phyloP scores from a whole-genome alignment of 2,329 filamentous ascomycete species.

The Hortaea sp. region DNA sequence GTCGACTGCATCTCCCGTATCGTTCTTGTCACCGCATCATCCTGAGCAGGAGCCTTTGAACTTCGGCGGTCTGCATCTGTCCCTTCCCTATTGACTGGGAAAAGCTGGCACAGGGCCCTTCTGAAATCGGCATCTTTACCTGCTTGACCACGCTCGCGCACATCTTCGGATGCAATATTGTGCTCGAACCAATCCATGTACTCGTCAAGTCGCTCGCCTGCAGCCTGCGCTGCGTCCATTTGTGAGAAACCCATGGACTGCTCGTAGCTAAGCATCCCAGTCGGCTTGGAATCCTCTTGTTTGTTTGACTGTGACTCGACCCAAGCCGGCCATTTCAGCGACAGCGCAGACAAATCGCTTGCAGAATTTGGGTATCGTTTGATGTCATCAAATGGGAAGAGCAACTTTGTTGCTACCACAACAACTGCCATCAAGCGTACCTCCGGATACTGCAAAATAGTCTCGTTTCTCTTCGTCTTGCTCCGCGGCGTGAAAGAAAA shows the following conservation, averaged over 20 bases:
- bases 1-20: constrained; percentile 34
- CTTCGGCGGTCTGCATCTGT: constrained; percentile 2
- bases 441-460: constrained; percentile 59
- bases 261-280: constrained; percentile 19
- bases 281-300: constrained; percentile 12
- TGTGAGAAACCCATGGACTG: constrained; percentile 47
- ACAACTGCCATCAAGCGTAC: constrained; percentile 60
- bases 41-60: constrained; percentile 2
- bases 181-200: constrained; percentile 73
- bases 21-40: constrained; percentile 19
- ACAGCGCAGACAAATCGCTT: constrained; percentile 48
- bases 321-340: constrained; percentile 68
- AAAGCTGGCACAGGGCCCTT: constrained; percentile 31
- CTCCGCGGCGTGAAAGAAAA: constrained; percentile 43
- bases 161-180: constrained; percentile 46
- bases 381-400: constrained; percentile 61
- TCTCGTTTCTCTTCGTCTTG: constrained; percentile 21
- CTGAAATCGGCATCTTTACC: constrained; percentile 30
- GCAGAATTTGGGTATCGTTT: constrained; percentile 40
- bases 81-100: constrained; percentile 21
- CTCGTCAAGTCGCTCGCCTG: constrained; percentile 53
- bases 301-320: constrained; percentile 29
- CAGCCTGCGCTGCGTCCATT: constrained; percentile 53
- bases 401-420: constrained; percentile 66
- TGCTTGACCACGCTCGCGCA: constrained; percentile 23